Base-by-base conservation (phyloP, 1,284 basidiomycete species). In the Apiotrichum laibachii region DNA sequence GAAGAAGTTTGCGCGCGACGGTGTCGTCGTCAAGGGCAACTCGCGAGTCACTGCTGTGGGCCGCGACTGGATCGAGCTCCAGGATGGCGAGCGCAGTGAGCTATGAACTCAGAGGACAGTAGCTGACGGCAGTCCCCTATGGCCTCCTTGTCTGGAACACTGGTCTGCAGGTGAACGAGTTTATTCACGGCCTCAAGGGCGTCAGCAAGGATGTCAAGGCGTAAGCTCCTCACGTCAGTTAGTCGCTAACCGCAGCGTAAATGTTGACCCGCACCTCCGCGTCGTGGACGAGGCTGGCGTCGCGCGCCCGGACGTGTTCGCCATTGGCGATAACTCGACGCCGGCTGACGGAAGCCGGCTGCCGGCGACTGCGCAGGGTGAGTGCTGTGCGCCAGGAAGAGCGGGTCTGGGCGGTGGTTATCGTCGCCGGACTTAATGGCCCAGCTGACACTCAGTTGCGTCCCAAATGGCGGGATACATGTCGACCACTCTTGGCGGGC, bases 81-180 rank as follows among this genome's bases (percentile, higher is more conserved):
- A 80, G 26, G 50, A 47, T 60, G 70, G 74, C n/a, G 66, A 62
- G 26, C 57, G 80, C 15, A 71, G 78, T 45, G 69, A 31, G 77
- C 59, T 75, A 77, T 12, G 77, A 4, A 11, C 35, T 34, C 33
- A 76, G 58, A 73, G 73, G 13, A 57, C 78, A 10, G 18, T 18
- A 16, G 9, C 80, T 79, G 75, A 76, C 72, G 26, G 1, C 78
- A 88, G 88, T 89, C 31, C 85, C 85, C 15, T 90, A 87, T 71
- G 90, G 90, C 16, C 79, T 92, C 42, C 82, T 91, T 7, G 89
- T 94, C 19, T 92, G 91, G 92, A 87, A 85, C 65, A 92, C 90
- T 6, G 90, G 89, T 2, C 81, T 93, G 10, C 83, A 88, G 11
- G 85, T 88, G 1, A 92, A 92, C 69, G 89, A 90, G 10, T 79